A percentile compares a stretch with the other conserved stretches of the same genome.
Evolutionary conservation across 805 yeast species (phyloP).

Genomic region (Kodamaea lidongshanica): DNA sequence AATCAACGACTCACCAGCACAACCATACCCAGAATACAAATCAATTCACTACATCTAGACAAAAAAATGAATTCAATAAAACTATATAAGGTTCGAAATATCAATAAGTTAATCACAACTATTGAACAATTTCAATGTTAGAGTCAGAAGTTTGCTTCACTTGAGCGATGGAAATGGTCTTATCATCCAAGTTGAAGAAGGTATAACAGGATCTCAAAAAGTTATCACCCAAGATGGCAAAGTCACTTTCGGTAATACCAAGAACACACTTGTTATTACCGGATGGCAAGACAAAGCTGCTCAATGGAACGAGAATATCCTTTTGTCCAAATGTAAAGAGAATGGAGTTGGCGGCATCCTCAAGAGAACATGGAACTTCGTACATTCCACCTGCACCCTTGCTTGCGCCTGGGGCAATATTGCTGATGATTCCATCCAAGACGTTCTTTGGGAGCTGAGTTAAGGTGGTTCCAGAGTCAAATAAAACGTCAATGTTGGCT

Average conservation of each 20-base stretch:
- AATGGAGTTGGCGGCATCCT: constrained; percentile 8
- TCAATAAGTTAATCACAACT: constrained; percentile 1
- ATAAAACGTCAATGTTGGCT: constrained; percentile 30
- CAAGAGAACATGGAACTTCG: constrained; percentile 13
- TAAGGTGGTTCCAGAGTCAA: constrained; percentile 58
- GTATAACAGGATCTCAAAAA: constrained; percentile 22
- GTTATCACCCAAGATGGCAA: constrained; percentile 22
- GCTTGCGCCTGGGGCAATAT: constrained; percentile 8
- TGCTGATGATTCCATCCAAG: constrained; percentile 5
- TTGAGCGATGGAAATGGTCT: constrained; percentile 21
- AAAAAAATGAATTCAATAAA: no score
- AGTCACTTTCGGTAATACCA: constrained; percentile 11
- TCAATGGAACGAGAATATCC: constrained; percentile 12
- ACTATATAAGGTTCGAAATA: no score
- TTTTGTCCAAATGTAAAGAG: constrained; percentile 9
- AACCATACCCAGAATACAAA: no score
- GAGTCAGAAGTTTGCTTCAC: constrained; percentile 13
- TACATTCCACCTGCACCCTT: constrained; percentile 7
- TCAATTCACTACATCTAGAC: no score
- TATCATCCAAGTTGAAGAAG: constrained; percentile 23
- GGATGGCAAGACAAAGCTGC: constrained; percentile 9
- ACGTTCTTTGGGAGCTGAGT: constrained; percentile 36
- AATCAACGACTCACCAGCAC: no score
- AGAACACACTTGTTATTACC: constrained; percentile 12
- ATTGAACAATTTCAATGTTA: constrained; percentile 8